Evolutionary conservation across 2,329 filamentous ascomycete genomes (phyloP), one percentile per base, ranked within the genome.

Genomic region (Ascosphaera apis): DNA sequence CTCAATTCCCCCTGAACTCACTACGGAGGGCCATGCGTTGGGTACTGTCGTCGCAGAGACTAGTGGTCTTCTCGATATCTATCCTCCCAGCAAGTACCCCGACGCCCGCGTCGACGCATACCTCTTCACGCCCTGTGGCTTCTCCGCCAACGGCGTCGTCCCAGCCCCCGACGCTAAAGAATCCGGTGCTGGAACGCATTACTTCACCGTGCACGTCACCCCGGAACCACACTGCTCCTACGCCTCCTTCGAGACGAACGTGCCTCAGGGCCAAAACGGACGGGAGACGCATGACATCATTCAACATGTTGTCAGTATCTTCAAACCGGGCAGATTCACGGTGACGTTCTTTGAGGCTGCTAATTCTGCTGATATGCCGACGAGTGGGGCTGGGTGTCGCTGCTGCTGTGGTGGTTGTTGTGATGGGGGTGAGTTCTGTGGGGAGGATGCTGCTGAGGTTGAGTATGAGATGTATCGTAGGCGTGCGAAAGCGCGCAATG

Each of bases 131-230:
- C 88, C 88, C 0, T 98, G 88, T 50, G 88, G 88, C 39, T 98
- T 92, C 58, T 93, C 84, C 4, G 88, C 88, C 53, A 98, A 98
- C 50, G 88, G 83, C 36, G 84, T 98, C 15, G 70, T 98, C 31
- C 88, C 88, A 4, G 75, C 82, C 34, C 73, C 80, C 0, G 61
- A 67, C 11, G 61, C 63, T 40, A 54, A 53, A 27, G 50, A 49
- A 15, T 50, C 59, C 23, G 62, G 57, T 40, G 63, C 63, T 36
- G 61, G 67, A 3, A 76, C 71, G 30, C 83, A 95, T 58, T 98
- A 98, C 61, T 98, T 93, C 59, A 98, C 86, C 1, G 88, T 98
- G 16, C 88, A 98, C 52, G 88, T 98, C 44, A 98, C 88, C 0
- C 88, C 88, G 0, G 88, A 98, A 64, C 82, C 86, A 11, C 74